These are phyloP conservation scores for Rhodotorula diobovata DNA, from an alignment of 768 basidiomycete genomes.

Conservation along the genomic window DNA sequence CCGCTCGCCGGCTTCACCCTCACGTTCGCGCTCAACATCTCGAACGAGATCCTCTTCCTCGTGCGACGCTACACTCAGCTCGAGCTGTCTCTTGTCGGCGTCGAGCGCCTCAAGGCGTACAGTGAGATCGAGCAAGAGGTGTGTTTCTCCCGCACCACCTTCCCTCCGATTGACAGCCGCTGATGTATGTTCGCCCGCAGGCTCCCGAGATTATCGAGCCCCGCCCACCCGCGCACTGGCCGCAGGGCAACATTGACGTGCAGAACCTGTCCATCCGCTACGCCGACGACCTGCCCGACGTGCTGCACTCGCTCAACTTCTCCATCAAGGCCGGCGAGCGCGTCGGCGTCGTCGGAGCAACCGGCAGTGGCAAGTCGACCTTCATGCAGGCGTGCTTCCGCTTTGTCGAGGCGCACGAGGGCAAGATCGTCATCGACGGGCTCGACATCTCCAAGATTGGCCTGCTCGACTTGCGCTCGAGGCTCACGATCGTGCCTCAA, in stretches of 20 bases:
- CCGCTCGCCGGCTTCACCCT: constrained; percentile 35
- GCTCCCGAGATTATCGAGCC: constrained; percentile 42
- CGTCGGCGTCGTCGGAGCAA: constrained; percentile 45
- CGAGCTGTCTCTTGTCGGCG: constrained; percentile 44
- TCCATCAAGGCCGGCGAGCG: constrained; percentile 48
- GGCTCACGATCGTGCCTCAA: constrained; percentile 53
- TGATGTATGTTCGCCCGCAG: neutral
- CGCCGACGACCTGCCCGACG: constrained; percentile 46
- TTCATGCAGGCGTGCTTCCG: constrained; percentile 52
- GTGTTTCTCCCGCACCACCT: neutral
- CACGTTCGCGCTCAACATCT: constrained; percentile 38
- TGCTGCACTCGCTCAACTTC: constrained; percentile 49
- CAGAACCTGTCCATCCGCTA: constrained; percentile 45
- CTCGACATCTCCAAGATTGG: constrained; percentile 49
- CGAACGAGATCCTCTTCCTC: constrained; percentile 42
- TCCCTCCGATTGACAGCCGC: neutral
- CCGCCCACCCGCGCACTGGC: constrained; percentile 42
- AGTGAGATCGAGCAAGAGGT: constrained; percentile 37
- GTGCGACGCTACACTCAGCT: constrained; percentile 41
- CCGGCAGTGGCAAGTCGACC: constrained; percentile 53
- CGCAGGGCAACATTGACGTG: constrained; percentile 43
- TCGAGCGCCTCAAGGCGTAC: constrained; percentile 45
- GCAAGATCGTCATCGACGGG: constrained; percentile 48
- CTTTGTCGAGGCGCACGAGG: constrained; percentile 49
- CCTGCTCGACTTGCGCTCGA: constrained; percentile 62